Evolutionary conservation across 306 rosid species (phyloP).

Genomic region (Argentina anserina): DNA sequence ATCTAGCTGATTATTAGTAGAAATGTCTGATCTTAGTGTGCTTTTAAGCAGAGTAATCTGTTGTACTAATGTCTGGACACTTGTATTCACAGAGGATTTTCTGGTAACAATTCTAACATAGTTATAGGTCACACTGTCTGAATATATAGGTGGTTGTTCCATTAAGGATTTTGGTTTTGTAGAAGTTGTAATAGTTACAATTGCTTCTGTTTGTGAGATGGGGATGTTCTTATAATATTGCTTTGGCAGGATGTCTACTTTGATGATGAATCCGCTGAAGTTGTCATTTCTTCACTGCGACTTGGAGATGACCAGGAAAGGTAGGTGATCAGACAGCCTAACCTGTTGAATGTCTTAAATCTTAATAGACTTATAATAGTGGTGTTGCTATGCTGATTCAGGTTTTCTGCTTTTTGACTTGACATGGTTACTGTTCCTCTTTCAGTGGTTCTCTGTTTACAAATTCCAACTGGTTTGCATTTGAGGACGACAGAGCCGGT

Average conservation of each 20-base stretch:
- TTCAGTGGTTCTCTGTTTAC: conserved; percentile 93
- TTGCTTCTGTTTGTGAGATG: background rate
- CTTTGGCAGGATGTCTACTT: conserved; percentile 84
- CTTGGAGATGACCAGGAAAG: conserved; percentile 97
- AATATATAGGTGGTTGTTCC: background rate
- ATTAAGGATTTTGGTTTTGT: background rate
- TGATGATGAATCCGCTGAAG: conserved; percentile 99
- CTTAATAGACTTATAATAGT: background rate
- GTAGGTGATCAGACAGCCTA: conserved; percentile 31
- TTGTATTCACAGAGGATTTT: background rate
- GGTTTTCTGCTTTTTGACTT: conserved; percentile 4
- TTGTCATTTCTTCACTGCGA: conserved; percentile 90
- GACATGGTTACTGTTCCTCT: conserved; percentile 18
- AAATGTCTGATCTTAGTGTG: too few species aligned
- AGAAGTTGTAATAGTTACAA: background rate
- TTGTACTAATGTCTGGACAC: background rate
- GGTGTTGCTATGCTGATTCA: background rate
- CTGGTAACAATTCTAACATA: background rate
- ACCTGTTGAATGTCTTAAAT: background rate
- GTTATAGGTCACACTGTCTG: background rate
- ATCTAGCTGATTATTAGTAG: background rate
- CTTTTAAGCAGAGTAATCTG: background rate
- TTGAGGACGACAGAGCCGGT: conserved; percentile 67
- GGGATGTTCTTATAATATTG: conserved; percentile 21
- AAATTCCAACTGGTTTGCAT: conserved; percentile 98